These are phyloP conservation scores for Kodamaea sp. DNA, from an alignment of 1,139 yeast species.

Conservation along the genomic window DNA sequence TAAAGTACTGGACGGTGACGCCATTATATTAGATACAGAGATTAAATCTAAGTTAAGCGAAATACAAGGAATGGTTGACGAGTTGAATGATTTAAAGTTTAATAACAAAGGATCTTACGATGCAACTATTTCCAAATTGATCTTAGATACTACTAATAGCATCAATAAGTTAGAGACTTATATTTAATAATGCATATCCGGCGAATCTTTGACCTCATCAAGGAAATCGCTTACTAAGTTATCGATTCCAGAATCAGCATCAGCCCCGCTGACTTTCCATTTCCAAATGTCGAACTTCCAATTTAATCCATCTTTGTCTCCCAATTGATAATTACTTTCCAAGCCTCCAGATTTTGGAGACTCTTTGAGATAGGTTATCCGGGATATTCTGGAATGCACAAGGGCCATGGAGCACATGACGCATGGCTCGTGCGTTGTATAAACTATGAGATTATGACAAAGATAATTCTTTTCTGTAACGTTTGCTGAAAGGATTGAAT, in stretches of 20 bases:
- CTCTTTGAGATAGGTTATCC: constrained; percentile 57
- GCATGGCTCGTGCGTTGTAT: constrained; percentile 94
- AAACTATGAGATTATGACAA: constrained; percentile 73
- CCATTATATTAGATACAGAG: constrained; percentile 13
- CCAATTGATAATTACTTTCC: constrained; percentile 70
- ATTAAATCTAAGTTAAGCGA: constrained; percentile 16
- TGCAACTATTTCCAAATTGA: constrained; percentile 1
- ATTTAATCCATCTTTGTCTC: constrained; percentile 65
- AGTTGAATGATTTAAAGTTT: constrained; percentile 19
- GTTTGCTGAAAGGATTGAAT: background rate
- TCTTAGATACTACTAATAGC: constrained; percentile 8
- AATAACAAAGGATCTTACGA: constrained; percentile 14
- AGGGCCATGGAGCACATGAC: constrained; percentile 97
- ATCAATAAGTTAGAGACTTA: constrained; percentile 7
- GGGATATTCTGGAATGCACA: constrained; percentile 78
- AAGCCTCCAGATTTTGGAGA: constrained; percentile 43
- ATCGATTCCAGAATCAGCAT: constrained; percentile 18
- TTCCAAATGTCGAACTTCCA: constrained; percentile 80
- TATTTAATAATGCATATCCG: constrained; percentile 3
- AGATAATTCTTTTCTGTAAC: constrained; percentile 45
- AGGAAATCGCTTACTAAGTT: constrained; percentile 14
- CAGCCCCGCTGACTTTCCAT: constrained; percentile 40
- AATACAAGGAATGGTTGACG: constrained; percentile 16
- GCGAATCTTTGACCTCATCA: background rate
- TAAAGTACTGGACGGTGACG: constrained; percentile 10